Conservation (phyloP, 345 rosid genomes). For the Microthlaspi erraticum region DNA sequence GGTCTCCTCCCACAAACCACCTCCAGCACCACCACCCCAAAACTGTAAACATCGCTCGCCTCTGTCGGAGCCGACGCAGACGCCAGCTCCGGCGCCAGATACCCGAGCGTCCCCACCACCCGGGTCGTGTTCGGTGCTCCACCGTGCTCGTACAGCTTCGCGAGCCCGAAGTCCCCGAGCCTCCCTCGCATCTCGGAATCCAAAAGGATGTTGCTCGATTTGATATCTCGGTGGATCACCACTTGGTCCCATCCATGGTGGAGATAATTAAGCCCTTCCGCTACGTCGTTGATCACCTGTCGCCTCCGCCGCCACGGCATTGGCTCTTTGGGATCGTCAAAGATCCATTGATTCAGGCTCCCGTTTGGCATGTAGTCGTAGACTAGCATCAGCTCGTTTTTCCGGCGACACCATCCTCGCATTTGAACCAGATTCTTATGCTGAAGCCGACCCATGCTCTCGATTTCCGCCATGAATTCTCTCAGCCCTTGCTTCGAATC, state of each 20-base stretch:
- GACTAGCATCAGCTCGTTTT: conserved; percentile 75
- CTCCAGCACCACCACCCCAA: conserved; percentile 86
- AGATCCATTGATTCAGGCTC: conserved; percentile 76
- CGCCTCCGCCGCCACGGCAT: conserved; percentile 67
- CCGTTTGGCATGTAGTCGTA: conserved; percentile 93
- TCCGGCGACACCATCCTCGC: conserved; percentile 90
- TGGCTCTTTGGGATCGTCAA: conserved; percentile 56
- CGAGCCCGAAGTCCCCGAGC: conserved; percentile 86
- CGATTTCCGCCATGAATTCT: conserved; percentile 95
- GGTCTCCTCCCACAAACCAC: conserved; percentile 82
- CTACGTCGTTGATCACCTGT: conserved; percentile 70
- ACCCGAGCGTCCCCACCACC: conserved; percentile 89
- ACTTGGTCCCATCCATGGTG: conserved; percentile 95
- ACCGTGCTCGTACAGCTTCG: conserved; percentile 76
- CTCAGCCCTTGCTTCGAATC: conserved; percentile 87
- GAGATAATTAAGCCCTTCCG: conserved; percentile 80
- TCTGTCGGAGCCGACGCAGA: conserved; percentile 59
- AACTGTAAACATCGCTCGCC: conserved; percentile 82
- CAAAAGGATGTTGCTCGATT: conserved; percentile 77
- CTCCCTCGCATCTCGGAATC: conserved; percentile 86
- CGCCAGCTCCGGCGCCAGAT: conserved; percentile 82
- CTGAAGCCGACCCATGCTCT: conserved; percentile 86
- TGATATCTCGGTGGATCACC: conserved; percentile 83
- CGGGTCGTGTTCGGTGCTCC: conserved; percentile 79
- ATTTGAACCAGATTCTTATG: conserved; percentile 82